Evolutionary conservation across 441 rosid genomes (phyloP).

Genomic region (Erysimum pusillum): DNA sequence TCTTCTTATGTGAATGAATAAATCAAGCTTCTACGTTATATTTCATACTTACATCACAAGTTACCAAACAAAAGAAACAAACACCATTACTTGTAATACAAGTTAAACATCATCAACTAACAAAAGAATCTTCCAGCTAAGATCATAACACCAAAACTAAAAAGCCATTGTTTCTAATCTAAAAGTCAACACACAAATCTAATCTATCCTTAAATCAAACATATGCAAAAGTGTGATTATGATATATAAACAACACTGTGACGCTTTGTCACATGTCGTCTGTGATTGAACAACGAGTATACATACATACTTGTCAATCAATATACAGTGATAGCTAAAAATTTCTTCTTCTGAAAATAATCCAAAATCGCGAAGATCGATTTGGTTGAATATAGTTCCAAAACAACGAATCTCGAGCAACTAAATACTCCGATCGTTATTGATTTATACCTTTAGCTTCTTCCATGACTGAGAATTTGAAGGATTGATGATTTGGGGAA

Average conservation of each 20-base stretch:
- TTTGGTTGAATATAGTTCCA: background rate
- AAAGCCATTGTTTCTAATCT: background rate
- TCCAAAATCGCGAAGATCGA: constrained; percentile 5
- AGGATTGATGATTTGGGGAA: background rate
- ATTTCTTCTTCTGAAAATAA: background rate
- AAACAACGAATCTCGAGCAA: constrained; percentile 25
- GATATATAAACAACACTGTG: background rate
- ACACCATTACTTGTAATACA: constrained; percentile 25
- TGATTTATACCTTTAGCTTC: constrained; percentile 36
- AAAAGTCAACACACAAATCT: background rate
- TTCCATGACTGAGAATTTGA: constrained; percentile 32
- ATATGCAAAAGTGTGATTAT: background rate
- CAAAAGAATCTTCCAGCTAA: background rate
- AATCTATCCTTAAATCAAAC: background rate
- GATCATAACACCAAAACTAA: background rate
- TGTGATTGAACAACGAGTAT: no score
- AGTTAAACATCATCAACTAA: background rate
- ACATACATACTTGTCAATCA: no score
- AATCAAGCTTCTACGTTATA: no score
- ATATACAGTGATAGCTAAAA: no score
- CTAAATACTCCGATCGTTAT: background rate
- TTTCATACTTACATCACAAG: constrained; percentile 15
- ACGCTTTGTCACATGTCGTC: background rate
- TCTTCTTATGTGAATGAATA: no score
- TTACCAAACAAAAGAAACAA: background rate